Conservation (phyloP, 805 yeast genomes). For the Yarrowia deformans region DNA sequence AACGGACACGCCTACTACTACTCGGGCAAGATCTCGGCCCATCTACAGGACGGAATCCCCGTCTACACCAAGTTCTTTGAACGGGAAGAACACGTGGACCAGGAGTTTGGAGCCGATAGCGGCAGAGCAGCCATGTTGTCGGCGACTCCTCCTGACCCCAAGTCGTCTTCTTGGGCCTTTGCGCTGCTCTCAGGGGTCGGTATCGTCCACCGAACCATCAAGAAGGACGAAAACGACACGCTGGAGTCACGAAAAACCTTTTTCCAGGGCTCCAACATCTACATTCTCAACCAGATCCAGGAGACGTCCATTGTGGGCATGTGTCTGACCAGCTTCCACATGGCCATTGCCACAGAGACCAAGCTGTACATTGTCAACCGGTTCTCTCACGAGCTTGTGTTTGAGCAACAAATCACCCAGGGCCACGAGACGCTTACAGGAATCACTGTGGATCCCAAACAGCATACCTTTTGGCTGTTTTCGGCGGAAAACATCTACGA, state of each 20-base stretch:
- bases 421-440: conserved; percentile 55
- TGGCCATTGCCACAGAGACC: conserved; percentile 57
- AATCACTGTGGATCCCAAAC: conserved; percentile 57
- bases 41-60: conserved; percentile 47
- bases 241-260: conserved; percentile 25
- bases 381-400: conserved; percentile 58
- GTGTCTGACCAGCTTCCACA: conserved; percentile 62
- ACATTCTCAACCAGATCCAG: conserved; percentile 31
- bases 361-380: conserved; percentile 58
- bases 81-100: conserved; percentile 41
- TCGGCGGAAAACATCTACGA: conserved; percentile 71
- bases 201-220: conserved; percentile 53
- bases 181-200: conserved; percentile 61
- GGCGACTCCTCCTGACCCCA: conserved; percentile 29
- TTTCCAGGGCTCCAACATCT: conserved; percentile 28
- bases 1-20: conserved; percentile 45
- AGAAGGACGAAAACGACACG: conserved; percentile 26
- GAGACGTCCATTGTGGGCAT: conserved; percentile 52
- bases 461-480: conserved; percentile 78
- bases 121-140: conserved; percentile 12
- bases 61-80: conserved; percentile 48
- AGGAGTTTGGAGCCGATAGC: conserved; percentile 21
- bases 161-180: conserved; percentile 45
- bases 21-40: conserved; percentile 44
- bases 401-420: conserved; percentile 53